Evolutionary conservation across 805 yeast genomes (phyloP), one percentile per base, ranked within the genome.

Genomic region (Pichia insulana): DNA sequence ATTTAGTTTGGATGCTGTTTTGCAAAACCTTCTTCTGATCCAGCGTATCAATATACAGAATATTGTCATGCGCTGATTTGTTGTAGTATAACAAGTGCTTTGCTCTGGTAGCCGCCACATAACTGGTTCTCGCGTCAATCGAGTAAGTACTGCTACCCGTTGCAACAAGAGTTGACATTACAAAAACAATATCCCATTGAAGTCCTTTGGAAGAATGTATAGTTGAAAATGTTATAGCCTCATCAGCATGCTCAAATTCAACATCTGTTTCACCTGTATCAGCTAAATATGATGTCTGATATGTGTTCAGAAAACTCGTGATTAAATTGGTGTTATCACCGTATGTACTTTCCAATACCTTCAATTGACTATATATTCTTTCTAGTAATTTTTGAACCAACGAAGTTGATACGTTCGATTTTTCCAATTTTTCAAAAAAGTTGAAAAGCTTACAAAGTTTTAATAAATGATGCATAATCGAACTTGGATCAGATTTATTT

Each of bases 141-240:
- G 39, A 33, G 11, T 39, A 20, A 7, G 18, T 13, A 3, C 19
- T 34, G 2, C 35, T 30, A 7, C 19, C 31, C 17, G 20, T 19
- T 15, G 34, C 17, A 18, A 30, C 26, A 12, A 42, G n/a, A 7
- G 35, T 41, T 15, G 50, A 34, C n/a, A 46, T 33, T 12, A 80
- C 50, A 56, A 82, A 81, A 1, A 80, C 86, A 11, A 80, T 65
- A 0, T 88, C 87, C 50, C 76, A 81, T 47, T 83, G 88, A 4
- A 81, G 57, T 0, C 92, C 90, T 50, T 83, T 83, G 1, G 89
- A 77, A 0, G 84, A 68, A 57, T 83, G 90, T 2, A 83, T 73
- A 0, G 90, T 83, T 0, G 87, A 76, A 1, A 82, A 50, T 39
- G 75, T 76, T 7, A 82, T 34, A 15, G 16, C 30, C 20, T 43